Percentiles rank a stretch among this genome's conserved stretches.
Conservation (phyloP, 2,329 filamentous ascomycete genomes). For the Lachnellula cervina region DNA sequence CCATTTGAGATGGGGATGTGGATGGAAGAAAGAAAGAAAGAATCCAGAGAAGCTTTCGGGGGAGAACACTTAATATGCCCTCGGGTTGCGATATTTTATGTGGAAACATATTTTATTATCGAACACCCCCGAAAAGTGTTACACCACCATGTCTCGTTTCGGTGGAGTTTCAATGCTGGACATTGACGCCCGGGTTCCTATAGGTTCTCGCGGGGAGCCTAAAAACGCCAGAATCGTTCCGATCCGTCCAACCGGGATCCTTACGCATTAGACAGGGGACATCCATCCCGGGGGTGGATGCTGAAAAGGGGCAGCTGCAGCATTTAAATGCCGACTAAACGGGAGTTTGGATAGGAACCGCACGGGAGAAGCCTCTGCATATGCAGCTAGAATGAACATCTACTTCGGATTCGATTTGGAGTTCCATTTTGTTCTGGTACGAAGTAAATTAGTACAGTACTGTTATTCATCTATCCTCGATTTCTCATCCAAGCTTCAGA, state of each 20-base stretch:
- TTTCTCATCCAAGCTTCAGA: neutral
- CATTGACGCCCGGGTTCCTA: neutral
- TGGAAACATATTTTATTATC: constrained; percentile 14
- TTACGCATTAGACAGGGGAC: neutral
- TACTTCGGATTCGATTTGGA: neutral
- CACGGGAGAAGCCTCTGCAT: neutral
- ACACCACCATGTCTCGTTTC: constrained; percentile 25
- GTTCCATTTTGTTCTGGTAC: neutral
- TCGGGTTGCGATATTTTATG: constrained; percentile 14
- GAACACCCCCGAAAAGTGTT: constrained; percentile 9
- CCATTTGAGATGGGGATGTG: constrained; percentile 19
- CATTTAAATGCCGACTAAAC: neutral
- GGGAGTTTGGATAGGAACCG: neutral
- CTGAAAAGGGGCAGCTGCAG: neutral
- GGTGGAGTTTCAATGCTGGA: constrained; percentile 25
- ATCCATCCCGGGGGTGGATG: neutral
- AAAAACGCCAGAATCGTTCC: neutral
- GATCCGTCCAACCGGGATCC: neutral
- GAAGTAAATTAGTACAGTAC: too few species aligned
- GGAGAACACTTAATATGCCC: constrained; percentile 19
- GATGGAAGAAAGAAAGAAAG: neutral
- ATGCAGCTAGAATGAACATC: neutral
- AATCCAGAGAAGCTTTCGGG: constrained; percentile 5
- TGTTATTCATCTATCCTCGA: neutral
- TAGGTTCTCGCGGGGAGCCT: neutral